A percentile compares a stretch with the other conserved stretches of the same genome.
Conservation (phyloP, 75 land plant species). For the Larix kaempferi region DNA sequence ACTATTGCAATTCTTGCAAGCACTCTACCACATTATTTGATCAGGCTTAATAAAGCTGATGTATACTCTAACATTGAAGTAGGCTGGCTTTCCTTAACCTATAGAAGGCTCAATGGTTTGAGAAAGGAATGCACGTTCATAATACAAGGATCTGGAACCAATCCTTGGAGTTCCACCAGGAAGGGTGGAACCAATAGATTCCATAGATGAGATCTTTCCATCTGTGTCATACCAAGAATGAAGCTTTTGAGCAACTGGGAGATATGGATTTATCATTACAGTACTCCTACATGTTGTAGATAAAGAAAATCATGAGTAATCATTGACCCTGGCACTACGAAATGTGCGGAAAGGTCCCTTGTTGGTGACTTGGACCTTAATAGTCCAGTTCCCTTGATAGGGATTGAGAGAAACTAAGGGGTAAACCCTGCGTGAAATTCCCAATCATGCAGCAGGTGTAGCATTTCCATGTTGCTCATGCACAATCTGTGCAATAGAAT, state of each 20-base stretch:
- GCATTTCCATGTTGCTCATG: constrained; percentile 58
- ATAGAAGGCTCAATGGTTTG: too few relatives aligned
- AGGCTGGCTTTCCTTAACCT: too few relatives aligned
- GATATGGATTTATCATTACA: constrained; percentile 67
- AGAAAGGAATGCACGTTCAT: too few relatives aligned
- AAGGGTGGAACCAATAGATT: too few relatives aligned
- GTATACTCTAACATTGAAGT: too few relatives aligned
- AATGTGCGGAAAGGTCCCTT: constrained; percentile 83
- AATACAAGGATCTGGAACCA: too few relatives aligned
- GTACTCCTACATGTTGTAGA: constrained; percentile 69
- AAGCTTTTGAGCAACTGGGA: constrained; percentile 71
- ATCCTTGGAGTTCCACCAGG: too few relatives aligned
- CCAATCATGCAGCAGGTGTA: constrained; percentile 77
- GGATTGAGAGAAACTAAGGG: constrained; percentile 84
- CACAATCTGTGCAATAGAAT: constrained; percentile 81
- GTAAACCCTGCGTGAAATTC: constrained; percentile 79
- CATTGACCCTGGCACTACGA: constrained; percentile 80
- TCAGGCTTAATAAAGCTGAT: constrained; percentile 92
- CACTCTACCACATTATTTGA: constrained; percentile 96
- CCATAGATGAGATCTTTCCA: too few relatives aligned
- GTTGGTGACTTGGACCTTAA: constrained; percentile 80
- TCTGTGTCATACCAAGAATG: too few relatives aligned
- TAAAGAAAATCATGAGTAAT: constrained; percentile 85
- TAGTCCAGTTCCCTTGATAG: too few relatives aligned
- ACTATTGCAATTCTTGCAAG: constrained; percentile 87